These are phyloP conservation scores for Pelargonium nanum DNA, from an alignment of 345 rosid species.

Conservation along the genomic window DNA sequence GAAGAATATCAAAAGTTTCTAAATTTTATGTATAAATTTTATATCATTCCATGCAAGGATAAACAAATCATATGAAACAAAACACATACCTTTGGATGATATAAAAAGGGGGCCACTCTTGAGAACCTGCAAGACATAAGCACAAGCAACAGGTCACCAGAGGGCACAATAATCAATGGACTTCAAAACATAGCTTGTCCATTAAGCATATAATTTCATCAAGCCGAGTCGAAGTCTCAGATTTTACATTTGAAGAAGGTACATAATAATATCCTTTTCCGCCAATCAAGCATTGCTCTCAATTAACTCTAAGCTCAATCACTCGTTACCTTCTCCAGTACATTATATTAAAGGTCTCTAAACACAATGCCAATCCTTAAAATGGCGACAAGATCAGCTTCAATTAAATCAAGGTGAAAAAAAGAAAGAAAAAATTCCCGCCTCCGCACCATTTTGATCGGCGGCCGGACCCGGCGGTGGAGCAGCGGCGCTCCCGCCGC, in stretches of 20 bases:
- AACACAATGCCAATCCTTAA: not conserved
- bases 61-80: conserved; percentile 5
- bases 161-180: not conserved
- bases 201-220: not conserved
- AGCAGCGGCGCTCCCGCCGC: not conserved
- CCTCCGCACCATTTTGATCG: not conserved
- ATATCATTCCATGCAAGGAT: conserved; percentile 1
- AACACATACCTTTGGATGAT: conserved; percentile 64
- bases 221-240: not conserved
- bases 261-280: not conserved
- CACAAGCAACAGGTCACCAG: not conserved
- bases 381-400: not conserved
- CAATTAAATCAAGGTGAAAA: not conserved
- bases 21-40: not conserved
- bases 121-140: conserved; percentile 44
- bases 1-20: not conserved
- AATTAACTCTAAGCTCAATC: not conserved
- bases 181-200: not conserved
- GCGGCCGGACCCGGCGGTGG: not conserved
- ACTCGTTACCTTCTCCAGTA: no score
- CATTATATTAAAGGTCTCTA: no score
- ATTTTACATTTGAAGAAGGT: no score
- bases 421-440: not conserved
- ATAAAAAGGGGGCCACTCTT: conserved; percentile 75
- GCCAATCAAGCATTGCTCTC: not conserved